Conservation (phyloP, 371 early-diverging fungal genomes). For the Catenaria anguillulae region DNA sequence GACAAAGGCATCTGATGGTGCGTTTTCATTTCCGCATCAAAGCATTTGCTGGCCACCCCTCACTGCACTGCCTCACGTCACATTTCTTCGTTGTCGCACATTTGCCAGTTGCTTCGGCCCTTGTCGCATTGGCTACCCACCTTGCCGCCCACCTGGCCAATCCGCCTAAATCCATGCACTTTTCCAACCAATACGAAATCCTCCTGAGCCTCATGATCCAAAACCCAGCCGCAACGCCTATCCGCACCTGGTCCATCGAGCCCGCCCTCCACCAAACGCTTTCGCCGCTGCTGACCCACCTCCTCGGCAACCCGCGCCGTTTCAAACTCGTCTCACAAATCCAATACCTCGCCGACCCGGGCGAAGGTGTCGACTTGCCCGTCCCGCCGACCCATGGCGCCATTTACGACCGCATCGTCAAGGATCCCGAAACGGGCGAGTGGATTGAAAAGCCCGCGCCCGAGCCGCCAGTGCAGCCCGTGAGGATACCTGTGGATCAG, state of each 20-base stretch:
- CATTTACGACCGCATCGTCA: neutral
- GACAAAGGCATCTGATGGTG: neutral
- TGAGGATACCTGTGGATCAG: constrained; percentile 11
- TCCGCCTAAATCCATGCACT: neutral
- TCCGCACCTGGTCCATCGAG: neutral
- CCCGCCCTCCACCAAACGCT: neutral
- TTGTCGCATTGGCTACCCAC: neutral
- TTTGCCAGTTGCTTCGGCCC: neutral
- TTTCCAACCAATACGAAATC: neutral
- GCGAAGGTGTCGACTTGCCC: constrained; percentile 5
- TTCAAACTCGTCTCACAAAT: constrained; percentile 19
- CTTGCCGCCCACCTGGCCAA: neutral
- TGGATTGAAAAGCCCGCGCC: constrained; percentile 9
- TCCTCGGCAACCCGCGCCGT: neutral
- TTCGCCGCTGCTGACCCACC: neutral
- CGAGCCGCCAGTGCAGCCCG: constrained; percentile 2
- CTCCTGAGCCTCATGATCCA: neutral
- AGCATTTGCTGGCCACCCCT: neutral
- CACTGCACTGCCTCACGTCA: neutral
- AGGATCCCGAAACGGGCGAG: neutral
- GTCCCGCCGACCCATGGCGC: constrained; percentile 4
- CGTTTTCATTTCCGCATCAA: neutral
- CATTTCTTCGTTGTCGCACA: neutral
- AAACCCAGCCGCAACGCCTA: neutral
- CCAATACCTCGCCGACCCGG: constrained; percentile 16